phyloP scores from a whole-genome alignment of 1,284 basidiomycete species.

The Heterobasidion annosum region DNA sequence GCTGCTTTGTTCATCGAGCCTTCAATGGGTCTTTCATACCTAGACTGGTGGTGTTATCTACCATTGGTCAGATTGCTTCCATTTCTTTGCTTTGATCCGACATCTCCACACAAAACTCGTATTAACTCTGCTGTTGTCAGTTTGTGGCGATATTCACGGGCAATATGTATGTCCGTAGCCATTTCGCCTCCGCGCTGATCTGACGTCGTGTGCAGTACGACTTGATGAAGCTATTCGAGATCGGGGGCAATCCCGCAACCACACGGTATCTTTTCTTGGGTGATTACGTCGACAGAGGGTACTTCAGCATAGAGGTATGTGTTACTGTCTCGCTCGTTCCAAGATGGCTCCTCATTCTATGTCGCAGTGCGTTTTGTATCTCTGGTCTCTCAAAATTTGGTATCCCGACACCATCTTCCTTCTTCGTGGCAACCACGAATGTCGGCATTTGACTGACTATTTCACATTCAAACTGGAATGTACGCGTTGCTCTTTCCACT shows the following conservation, averaged over 20 bases:
- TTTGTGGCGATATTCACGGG: constrained; percentile 90
- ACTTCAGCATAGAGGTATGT: constrained; percentile 82
- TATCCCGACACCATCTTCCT: constrained; percentile 87
- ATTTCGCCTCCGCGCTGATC: neutral
- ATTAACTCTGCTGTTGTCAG: constrained; percentile 25
- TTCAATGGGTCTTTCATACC: too few relatives aligned
- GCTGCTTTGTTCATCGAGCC: too few relatives aligned
- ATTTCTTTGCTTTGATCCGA: too few relatives aligned
- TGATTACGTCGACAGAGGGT: constrained; percentile 93
- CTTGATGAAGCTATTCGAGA: constrained; percentile 92
- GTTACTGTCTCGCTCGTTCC: constrained; percentile 5
- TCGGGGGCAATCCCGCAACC: constrained; percentile 88
- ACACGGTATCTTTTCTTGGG: constrained; percentile 92
- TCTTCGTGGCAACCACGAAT: constrained; percentile 89
- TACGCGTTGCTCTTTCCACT: constrained; percentile 18
- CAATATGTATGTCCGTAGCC: constrained; percentile 69
- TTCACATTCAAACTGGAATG: constrained; percentile 90
- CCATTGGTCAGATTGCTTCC: too few relatives aligned
- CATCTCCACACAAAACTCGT: neutral
- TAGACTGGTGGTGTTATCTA: too few relatives aligned
- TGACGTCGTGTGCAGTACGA: constrained; percentile 53
- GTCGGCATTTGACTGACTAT: constrained; percentile 81
- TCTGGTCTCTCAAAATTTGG: constrained; percentile 89
- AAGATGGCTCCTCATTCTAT: constrained; percentile 8
- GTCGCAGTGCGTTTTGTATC: constrained; percentile 78